Evolutionary conservation across 257 asterid genomes (phyloP), one percentile per base, ranked within the genome.

Genomic region (Schizonepeta tenuifolia): DNA sequence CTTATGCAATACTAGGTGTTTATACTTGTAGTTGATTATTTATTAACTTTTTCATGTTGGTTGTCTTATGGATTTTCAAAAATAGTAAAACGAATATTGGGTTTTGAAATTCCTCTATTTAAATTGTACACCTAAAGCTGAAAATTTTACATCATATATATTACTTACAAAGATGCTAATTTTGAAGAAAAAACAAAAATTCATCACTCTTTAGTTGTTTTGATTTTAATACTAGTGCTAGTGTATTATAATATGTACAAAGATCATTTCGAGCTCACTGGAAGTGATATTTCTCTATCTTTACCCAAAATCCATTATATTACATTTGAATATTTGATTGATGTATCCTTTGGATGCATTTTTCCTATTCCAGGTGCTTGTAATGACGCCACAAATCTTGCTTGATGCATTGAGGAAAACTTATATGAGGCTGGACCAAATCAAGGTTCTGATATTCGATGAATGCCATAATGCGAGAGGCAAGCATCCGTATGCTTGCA

Each of bases 391-490:
- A 5, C 85, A 75, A 4, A 86, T 93, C 71, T 72, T 93, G 83
- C 92, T 91, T 43, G 71, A 79, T 74, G 97, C 96, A 31, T 80
- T 91, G 89, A 85, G 96, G 87, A 89, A 78, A 60, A 74, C 81
- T 53, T 86, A 76, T 74, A 6, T 93, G 73, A 80, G 77, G 22
- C 77, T 93, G 46, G 83, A 83, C 18, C 80, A 76, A 75, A 86
- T 93, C 36, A 91, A 86, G 78, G 92, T 88, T 78, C 78, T 93
- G 38, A 83, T 91, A 70, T 91, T 90, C 50, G 97, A 93, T 71
- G 98, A 93, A 83, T 93, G 96, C 71, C 96, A 93, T 72, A 80
- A 93, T 58, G 96, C 98, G 15, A 82, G 88, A 77, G 91, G 96
- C 78, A 87, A 76, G 21, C 84, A 85, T 58, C 80, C 82, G 0